These are phyloP conservation scores for Pachyrhizus erosus DNA, from an alignment of 306 rosid species.

Conservation along the genomic window DNA sequence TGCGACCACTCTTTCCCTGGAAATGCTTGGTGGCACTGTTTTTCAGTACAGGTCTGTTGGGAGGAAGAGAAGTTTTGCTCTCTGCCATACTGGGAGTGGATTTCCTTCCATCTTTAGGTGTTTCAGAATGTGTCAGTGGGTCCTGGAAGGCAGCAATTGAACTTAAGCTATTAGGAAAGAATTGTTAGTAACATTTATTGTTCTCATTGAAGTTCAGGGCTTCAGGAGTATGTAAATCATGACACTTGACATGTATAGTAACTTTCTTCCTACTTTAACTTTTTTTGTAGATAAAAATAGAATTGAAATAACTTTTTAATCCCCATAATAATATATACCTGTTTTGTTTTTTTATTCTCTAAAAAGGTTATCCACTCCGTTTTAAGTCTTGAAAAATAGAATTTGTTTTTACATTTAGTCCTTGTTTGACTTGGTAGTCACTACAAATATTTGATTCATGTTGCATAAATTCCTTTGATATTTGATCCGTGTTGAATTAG, in stretches of 20 bases:
- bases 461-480: too few species aligned
- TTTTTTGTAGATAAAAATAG: too few species aligned
- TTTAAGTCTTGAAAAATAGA: too few species aligned
- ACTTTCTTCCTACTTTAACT: not conserved
- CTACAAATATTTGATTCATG: too few species aligned
- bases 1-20: constrained; percentile 51
- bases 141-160: constrained; percentile 50
- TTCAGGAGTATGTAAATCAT: not conserved
- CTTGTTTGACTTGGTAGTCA: too few species aligned
- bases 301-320: too few species aligned
- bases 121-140: constrained; percentile 44
- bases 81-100: constrained; percentile 46
- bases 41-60: constrained; percentile 51
- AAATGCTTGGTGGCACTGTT: constrained; percentile 54
- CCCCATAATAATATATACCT: too few species aligned
- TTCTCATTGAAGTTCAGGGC: not conserved
- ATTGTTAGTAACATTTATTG: not conserved
- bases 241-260: not conserved
- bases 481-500: too few species aligned
- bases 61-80: constrained; percentile 47
- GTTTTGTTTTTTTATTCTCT: too few species aligned
- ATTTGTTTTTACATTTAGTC: too few species aligned
- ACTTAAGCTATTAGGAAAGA: not conserved
- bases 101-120: constrained; percentile 60
- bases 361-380: too few species aligned